Evolutionary conservation across 202 grass and related monocot genomes (phyloP).

Genomic region (Dendrocalamus latiflorus): DNA sequence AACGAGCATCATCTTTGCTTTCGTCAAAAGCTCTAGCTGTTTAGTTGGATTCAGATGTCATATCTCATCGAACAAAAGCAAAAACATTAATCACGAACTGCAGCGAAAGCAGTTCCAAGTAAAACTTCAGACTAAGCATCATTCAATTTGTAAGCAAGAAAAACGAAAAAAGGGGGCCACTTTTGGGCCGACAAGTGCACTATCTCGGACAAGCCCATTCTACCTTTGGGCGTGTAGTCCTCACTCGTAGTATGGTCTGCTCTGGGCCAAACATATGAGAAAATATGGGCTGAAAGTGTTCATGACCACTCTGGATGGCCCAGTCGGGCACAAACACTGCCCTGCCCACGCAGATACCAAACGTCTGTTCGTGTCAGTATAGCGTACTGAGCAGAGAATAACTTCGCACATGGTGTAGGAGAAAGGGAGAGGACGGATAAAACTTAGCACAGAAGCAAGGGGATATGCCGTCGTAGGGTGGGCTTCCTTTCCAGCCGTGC

Average conservation of each 20-base stretch:
- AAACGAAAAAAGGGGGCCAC: not conserved
- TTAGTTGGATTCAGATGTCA: not conserved
- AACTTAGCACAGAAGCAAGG: conserved; percentile 8
- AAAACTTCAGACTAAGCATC: not conserved
- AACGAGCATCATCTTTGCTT: not conserved
- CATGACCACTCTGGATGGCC: no score
- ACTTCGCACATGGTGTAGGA: not conserved
- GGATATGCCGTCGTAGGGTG: no score
- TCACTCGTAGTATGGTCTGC: not conserved
- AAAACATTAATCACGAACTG: not conserved
- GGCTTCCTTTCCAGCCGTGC: no score
- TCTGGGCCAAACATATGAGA: no score
- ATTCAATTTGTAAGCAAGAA: not conserved
- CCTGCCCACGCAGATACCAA: not conserved
- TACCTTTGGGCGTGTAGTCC: not conserved
- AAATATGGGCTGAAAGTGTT: not conserved
- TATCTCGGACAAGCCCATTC: not conserved
- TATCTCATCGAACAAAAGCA: not conserved
- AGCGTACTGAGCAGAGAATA: not conserved
- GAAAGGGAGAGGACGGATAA: not conserved
- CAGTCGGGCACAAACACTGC: not conserved
- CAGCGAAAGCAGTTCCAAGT: not conserved
- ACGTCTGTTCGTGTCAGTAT: not conserved
- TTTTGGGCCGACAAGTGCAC: not conserved
- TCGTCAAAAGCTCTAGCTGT: not conserved